Base-by-base conservation (phyloP, 2,329 filamentous ascomycete genomes). In the Ophiostoma himal-ulmi region DNA sequence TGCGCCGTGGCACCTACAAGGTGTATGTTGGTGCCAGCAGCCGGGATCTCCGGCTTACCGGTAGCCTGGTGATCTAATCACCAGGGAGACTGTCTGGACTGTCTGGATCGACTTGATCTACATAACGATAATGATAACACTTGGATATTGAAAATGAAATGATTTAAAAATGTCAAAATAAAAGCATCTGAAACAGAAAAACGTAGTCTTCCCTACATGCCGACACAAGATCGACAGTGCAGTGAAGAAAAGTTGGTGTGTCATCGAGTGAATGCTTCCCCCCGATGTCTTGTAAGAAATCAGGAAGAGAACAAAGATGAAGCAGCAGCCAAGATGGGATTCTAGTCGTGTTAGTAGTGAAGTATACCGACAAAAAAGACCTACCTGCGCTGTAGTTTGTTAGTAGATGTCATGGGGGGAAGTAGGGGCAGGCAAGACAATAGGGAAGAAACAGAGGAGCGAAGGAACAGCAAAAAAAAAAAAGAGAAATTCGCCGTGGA, bases 21-120 rank as follows among this genome's bases (percentile, higher is more conserved):
- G 71, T 84, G 4, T 80, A 74, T 69, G 79, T 84, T 2, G 83
- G 83, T 0, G 77, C 77, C 0, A 83, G 80, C 72, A 84, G 82
- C 74, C 78, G 80, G 10, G 75, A 79, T 39, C 68, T 84, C 70
- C 78, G 78, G 17, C 73, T 83, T 67, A 71, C 67, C 17, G 62
- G 62, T 10, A 39, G 36, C 22, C 36, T 65, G 8, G 36, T 39
- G 4, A 39, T 65, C 6, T 65, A 22, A 65, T 57, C 1, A 20
- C 20, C 26, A 13, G 52, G 7, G 3, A n/a, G 44, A n/a, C 44
- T 48, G 37, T 10, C 11, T 10, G 37, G 37, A 13, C 37, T 39
- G 8, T 20, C n/a, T 48, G 44, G 44, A 48, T 20, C 5, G 44
- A 48, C 7, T 20, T 39, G 7, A 20, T 48, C 44, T 48, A 48